Conservation (phyloP, 2,329 filamentous ascomycete genomes). For the Thielaviopsis populi region DNA sequence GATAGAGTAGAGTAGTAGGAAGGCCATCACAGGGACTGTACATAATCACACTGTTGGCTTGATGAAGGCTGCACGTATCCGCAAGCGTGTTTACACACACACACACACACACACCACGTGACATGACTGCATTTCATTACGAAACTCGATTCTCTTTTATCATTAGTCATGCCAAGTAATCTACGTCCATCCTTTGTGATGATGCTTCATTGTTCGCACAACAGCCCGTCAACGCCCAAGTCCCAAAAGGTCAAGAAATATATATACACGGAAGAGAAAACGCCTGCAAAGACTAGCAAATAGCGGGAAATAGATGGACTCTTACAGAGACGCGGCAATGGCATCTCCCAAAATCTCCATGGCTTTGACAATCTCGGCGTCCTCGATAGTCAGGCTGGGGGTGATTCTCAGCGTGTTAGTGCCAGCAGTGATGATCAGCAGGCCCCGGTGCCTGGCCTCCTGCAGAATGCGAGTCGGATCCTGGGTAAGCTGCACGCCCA, state of each 20-base stretch:
- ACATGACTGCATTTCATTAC: background rate
- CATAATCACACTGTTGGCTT: background rate
- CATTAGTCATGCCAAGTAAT: background rate
- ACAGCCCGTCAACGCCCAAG: background rate
- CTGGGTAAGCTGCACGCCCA: constrained; percentile 68
- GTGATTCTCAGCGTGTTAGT: constrained; percentile 88
- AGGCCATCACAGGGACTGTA: background rate
- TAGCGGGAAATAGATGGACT: background rate
- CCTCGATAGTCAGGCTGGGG: constrained; percentile 66
- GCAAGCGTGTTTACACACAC: background rate
- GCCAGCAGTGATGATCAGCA: constrained; percentile 84
- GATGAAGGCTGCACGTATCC: background rate
- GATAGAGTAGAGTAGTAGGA: background rate
- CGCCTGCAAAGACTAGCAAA: background rate
- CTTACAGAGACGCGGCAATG: constrained; percentile 32
- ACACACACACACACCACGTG: background rate
- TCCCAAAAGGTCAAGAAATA: background rate
- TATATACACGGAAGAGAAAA: constrained; percentile 8
- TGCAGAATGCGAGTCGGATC: constrained; percentile 63
- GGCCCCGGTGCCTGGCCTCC: constrained; percentile 70
- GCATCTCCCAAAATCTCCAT: constrained; percentile 60
- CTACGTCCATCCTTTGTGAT: background rate
- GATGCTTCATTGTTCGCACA: background rate
- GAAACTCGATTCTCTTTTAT: background rate
- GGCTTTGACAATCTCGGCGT: constrained; percentile 65